Evolutionary conservation across 139 green algal species (phyloP), one percentile per base, ranked within the genome.

Genomic region (Auxenochlorella pyrenoidosa): DNA sequence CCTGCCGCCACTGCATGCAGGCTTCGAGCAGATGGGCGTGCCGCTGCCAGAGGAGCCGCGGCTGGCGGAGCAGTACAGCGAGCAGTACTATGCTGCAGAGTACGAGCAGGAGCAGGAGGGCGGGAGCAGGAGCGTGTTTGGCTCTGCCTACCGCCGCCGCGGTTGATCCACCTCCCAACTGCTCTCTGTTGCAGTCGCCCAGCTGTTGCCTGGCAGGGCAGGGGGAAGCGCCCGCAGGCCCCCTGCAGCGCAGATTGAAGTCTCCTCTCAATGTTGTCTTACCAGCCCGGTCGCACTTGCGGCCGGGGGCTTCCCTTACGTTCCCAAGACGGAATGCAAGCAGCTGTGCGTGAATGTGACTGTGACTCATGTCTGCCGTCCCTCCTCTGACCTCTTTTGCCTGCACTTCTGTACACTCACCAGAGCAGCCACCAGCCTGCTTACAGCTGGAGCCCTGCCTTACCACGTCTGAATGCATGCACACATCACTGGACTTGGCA

Each of bases 41-140:
- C 34, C 34, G 70, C 70, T 38, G 3, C 13, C 75, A 0, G 41
- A 75, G n/a, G 34, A 75, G 68, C 68, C 68, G n/a, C n/a, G 13
- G 68, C 68, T 38, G 68, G n/a, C 73, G 24, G 41, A 80, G 73
- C 41, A 54, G 41, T 38, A n/a, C 16, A 28, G 41, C 36, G 22
- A 38, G 40, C 36, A 24, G 24, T 58, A 36, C 73, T 51, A 79
- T 40, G 73, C 40, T 26, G 19, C 26, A 40, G 43, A 32, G 8
- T 30, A 79, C 24, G 66, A 73, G 66, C 66, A 73, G 28, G 28
- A 71, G 63, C 72, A 44, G 36, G 68, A 75, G 68, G 54, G 54
- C 63, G 28, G 63, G 19, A 71, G 63, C 72, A 13, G 36, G 38
- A 78, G 72, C 15, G 73, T 79, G 73, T 79, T 79, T 79, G 73